These are phyloP conservation scores for Rehmannia glutinosa DNA, from an alignment of 257 asterid species.

Conservation along the genomic window DNA sequence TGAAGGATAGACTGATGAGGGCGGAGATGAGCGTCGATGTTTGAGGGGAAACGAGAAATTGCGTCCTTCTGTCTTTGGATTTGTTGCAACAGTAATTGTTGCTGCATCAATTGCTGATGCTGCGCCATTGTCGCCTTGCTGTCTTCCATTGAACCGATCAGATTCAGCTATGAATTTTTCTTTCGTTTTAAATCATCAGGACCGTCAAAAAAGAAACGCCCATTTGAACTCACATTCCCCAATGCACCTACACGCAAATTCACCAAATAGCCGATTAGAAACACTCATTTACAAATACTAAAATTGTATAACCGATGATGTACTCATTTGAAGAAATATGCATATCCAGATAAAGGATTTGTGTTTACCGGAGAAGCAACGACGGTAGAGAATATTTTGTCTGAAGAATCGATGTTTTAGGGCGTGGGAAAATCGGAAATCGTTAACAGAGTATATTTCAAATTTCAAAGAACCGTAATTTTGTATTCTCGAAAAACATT, in stretches of 20 bases:
- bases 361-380: neutral
- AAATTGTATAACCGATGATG: too few species aligned
- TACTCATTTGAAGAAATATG: too few species aligned
- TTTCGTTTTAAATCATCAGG: neutral
- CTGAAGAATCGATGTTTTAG: neutral
- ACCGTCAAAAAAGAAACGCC: too few species aligned
- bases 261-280: too few species aligned
- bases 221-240: neutral
- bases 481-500: too few species aligned
- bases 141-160: conserved; percentile 24
- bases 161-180: too few species aligned
- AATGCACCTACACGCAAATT: neutral
- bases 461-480: too few species aligned
- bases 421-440: neutral
- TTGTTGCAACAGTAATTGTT: conserved; percentile 25
- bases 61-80: conserved; percentile 77
- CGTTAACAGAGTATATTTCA: too few species aligned
- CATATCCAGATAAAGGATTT: too few species aligned
- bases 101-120: conserved; percentile 25
- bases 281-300: too few species aligned
- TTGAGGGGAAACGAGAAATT: conserved; percentile 92
- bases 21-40: conserved; percentile 92
- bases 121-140: conserved; percentile 14
- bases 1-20: conserved; percentile 51
- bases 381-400: too few species aligned